Evolutionary conservation across 768 basidiomycete species (phyloP).

Genomic region (Tephrocybe rancida): DNA sequence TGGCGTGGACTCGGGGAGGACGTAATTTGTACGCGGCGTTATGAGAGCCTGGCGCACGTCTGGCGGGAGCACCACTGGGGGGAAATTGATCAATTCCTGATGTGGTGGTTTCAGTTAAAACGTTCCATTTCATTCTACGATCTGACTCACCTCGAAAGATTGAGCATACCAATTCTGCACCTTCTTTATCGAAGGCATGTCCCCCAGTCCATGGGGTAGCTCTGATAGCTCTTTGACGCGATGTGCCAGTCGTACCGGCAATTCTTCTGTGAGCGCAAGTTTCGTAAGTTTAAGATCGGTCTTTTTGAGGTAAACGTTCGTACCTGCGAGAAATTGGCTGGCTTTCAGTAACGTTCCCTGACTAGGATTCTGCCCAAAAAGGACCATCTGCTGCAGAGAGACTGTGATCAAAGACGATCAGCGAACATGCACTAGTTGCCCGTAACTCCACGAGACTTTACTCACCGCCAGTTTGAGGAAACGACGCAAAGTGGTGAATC

Average conservation of each 20-base stretch:
- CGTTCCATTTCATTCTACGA: neutral
- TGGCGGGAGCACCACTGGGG: conserved; percentile 67
- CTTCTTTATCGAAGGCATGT: conserved; percentile 90
- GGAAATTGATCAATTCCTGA: conserved; percentile 90
- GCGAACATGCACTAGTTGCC: no score
- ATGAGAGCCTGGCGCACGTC: conserved; percentile 70
- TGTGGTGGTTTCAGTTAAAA: no score
- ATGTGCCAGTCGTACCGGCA: conserved; percentile 94
- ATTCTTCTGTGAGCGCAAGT: conserved; percentile 85
- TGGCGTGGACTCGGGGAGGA: conserved; percentile 73
- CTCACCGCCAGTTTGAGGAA: conserved; percentile 81
- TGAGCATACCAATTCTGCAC: conserved; percentile 99
- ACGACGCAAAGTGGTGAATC: conserved; percentile 83
- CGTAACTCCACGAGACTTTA: no score
- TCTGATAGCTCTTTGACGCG: conserved; percentile 95
- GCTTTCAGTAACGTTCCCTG: conserved; percentile 95
- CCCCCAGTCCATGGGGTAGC: conserved; percentile 87
- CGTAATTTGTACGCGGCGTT: conserved; percentile 42
- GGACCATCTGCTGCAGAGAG: conserved; percentile 96
- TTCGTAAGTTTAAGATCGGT: no score
- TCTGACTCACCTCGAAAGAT: conserved; percentile 82
- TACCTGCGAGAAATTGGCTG: conserved; percentile 84
- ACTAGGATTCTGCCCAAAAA: conserved; percentile 94
- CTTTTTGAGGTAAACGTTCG: no score
- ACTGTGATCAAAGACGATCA: conserved; percentile 53